A percentile compares a stretch with the other conserved stretches of the same genome.
Conservation (phyloP, 495 filamentous ascomycete species). For the Tuber brumale region DNA sequence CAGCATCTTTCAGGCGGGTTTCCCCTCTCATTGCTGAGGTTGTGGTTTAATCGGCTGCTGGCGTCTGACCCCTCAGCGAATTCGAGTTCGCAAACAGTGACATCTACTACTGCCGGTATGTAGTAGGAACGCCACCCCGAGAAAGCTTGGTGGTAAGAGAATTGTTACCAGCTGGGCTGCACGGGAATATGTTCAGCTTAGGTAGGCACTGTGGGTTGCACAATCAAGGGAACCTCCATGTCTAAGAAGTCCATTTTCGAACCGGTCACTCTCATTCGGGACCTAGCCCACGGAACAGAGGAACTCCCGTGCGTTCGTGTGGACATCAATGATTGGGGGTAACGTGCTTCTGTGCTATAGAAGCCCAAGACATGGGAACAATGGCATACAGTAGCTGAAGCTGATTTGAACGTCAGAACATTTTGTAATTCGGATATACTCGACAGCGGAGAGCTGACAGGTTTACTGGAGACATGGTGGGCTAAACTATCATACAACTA, state of each 20-base stretch:
- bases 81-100: slow-evolving; percentile 13
- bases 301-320: background rate
- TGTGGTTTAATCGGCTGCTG: slow-evolving; percentile 8
- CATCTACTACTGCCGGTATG: slow-evolving; percentile 6
- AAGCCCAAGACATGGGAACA: background rate
- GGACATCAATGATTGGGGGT: background rate
- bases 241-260: slow-evolving; percentile 28
- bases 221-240: slow-evolving; percentile 6
- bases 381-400: background rate
- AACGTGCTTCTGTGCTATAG: background rate
- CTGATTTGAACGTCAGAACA: background rate
- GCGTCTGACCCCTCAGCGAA: slow-evolving; percentile 34
- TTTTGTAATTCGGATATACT: background rate
- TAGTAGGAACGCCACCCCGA: slow-evolving; percentile 26
- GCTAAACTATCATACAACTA: background rate
- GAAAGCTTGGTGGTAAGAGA: slow-evolving; percentile 31
- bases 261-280: background rate
- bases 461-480: background rate
- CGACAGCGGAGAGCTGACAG: background rate
- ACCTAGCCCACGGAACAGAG: background rate
- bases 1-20: slow-evolving; percentile 8
- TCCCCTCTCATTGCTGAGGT: slow-evolving; percentile 17
- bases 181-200: slow-evolving; percentile 31
- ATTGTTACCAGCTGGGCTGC: slow-evolving; percentile 23
- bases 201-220: slow-evolving; percentile 11